Percentiles rank a stretch among this genome's conserved stretches.
phyloP scores from a whole-genome alignment of 129 eudicot species.

The Oenanthe sinensis region DNA sequence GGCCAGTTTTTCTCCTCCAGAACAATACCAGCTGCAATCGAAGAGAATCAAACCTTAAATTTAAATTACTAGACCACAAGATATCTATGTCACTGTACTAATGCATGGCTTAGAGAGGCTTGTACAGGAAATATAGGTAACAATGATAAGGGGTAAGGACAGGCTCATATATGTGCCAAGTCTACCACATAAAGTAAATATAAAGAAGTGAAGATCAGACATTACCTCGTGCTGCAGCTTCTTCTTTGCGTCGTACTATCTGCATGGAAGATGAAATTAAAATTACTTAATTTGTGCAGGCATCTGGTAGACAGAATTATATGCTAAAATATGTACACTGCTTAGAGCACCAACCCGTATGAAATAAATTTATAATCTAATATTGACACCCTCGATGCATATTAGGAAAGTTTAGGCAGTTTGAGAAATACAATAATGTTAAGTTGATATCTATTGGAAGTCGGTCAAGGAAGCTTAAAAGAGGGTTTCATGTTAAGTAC shows the following conservation, averaged over 20 bases:
- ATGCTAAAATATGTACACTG: not conserved
- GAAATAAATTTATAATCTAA: not conserved
- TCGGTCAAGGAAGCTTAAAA: not conserved
- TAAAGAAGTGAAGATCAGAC: not conserved
- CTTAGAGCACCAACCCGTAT: not conserved
- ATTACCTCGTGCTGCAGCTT: conserved; percentile 55
- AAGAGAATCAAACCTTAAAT: not conserved
- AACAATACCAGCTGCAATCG: conserved; percentile 88
- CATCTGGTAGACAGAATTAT: not conserved
- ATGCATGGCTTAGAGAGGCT: not conserved
- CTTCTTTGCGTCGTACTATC: conserved; percentile 37
- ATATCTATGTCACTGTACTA: not conserved
- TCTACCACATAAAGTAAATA: not conserved
- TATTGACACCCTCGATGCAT: not conserved
- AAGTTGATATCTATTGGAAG: not conserved
- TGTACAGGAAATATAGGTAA: not conserved
- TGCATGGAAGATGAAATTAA: not conserved
- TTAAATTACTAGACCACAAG: conserved; percentile 2
- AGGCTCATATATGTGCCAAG: not conserved
- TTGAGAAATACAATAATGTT: not conserved
- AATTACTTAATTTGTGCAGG: not conserved
- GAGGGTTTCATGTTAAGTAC: not conserved
- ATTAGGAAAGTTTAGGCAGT: not conserved
- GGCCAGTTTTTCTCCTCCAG: conserved; percentile 99
- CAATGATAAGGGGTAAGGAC: not conserved